phyloP scores from a whole-genome alignment of 2,329 filamentous ascomycete genomes.

The Aciculosporium take region DNA sequence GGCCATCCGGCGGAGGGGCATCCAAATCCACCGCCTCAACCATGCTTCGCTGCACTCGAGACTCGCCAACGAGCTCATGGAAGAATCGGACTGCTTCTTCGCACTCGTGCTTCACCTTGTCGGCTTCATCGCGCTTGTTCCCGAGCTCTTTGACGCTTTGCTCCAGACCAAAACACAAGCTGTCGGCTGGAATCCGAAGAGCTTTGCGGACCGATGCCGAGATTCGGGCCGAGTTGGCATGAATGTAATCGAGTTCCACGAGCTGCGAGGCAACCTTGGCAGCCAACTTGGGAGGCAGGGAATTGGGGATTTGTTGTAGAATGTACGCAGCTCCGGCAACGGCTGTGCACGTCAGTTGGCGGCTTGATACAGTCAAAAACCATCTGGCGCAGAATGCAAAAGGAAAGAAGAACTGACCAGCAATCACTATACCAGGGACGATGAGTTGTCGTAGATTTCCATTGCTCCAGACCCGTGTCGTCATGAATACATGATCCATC shows the following conservation, averaged over 20 bases:
- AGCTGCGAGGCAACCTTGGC: conserved; percentile 75
- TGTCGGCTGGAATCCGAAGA: conserved; percentile 73
- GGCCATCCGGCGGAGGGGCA: conserved; percentile 27
- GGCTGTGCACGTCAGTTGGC: conserved; percentile 29
- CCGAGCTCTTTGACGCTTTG: conserved; percentile 74
- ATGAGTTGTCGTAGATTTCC: conserved; percentile 70
- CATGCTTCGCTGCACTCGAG: conserved; percentile 33
- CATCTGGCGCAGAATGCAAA: background rate
- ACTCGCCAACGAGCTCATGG: conserved; percentile 61
- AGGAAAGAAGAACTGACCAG: conserved; percentile 44
- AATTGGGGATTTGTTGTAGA: conserved; percentile 73
- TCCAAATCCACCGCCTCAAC: conserved; percentile 43
- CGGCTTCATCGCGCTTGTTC: conserved; percentile 64
- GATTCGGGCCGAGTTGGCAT: conserved; percentile 75
- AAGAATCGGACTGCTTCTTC: conserved; percentile 87
- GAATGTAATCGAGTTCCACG: conserved; percentile 76
- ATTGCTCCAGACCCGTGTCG: conserved; percentile 64
- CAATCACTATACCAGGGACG: conserved; percentile 63
- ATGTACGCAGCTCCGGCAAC: conserved; percentile 66
- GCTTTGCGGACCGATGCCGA: conserved; percentile 77
- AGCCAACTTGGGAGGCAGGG: conserved; percentile 72
- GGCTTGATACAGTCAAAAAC: background rate
- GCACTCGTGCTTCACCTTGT: conserved; percentile 69
- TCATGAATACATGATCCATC: conserved; percentile 76
- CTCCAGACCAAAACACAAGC: conserved; percentile 69